Base-by-base conservation (phyloP, 768 basidiomycete species). In the Tricholoma saponaceum region DNA sequence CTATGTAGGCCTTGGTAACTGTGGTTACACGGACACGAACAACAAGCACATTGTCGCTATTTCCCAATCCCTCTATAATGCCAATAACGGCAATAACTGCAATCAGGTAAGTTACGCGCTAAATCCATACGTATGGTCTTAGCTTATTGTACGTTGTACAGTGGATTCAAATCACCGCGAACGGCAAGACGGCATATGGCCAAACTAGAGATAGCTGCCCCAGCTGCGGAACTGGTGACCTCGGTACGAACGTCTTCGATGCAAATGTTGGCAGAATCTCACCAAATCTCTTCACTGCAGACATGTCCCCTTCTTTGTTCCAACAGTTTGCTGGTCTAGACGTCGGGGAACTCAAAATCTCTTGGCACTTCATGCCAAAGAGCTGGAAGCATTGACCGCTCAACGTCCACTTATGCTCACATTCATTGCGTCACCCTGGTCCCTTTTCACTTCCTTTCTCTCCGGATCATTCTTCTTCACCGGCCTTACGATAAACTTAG, bases 221-320 rank as follows among this genome's bases (percentile, higher is more conserved):
- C 28, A 70, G 79, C 20, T 90, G 89, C 68, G 73, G 66, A 32
- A 58, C 73, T 0, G 61, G 65, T 58, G 82, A 84, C 64, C 71
- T 90, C 60, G 89, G 88, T 89, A 68, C 58, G 79, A 70, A 35
- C 6, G 12, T 55, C 28, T 20, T 25, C 6, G 16, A 2, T 28
- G 18, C 44, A 8, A 25, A 26, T 22, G 55, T 25, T 30, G 32
- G 22, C 37, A 20, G 1, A 13, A 52, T 10, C 47, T 35, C 14
- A 22, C 60, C 54, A 30, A 25, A 46, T 43, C 30, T 53, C 33
- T 6, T 14, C 39, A 33, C n/a, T 25, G 12, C 67, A 90, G 88
- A 90, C 67, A 79, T 90, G 83, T 88, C 86, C 26, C 79, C 80
- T 8, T 74, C 76, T 6, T 66, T 87, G 32, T 90, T 90, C 70